phyloP scores from a whole-genome alignment of 2,329 filamentous ascomycete species.

The Ophiocordyceps sinensis region DNA sequence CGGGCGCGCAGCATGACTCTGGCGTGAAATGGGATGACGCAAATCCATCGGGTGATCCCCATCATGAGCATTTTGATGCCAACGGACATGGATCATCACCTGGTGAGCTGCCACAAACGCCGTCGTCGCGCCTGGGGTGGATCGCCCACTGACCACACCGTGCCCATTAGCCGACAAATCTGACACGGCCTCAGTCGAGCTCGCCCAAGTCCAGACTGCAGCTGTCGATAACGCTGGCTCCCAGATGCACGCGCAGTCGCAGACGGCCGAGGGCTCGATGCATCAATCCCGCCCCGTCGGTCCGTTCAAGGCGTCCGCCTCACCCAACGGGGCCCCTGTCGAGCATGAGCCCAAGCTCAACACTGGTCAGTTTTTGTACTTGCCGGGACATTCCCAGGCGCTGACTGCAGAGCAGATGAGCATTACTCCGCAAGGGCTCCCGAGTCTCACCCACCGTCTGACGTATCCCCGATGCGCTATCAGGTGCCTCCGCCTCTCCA shows the following conservation, averaged over 20 bases:
- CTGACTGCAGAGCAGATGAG: constrained; percentile 6
- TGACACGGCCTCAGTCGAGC: neutral
- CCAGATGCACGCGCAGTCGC: neutral
- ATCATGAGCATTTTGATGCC: neutral
- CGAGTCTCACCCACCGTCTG: constrained; percentile 14
- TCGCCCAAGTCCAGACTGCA: neutral
- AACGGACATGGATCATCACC: neutral
- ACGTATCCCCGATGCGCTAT: constrained; percentile 21
- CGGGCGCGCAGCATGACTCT: neutral
- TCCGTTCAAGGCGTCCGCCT: constrained; percentile 2
- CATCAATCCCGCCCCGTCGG: neutral
- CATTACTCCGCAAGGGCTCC: constrained; percentile 4
- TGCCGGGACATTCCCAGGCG: neutral
- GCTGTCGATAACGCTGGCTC: neutral
- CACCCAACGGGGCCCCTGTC: neutral
- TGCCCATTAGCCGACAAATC: neutral
- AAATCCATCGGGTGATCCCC: neutral
- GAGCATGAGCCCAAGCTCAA: constrained; percentile 4
- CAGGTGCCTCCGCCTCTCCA: constrained; percentile 30
- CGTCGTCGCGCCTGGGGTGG: neutral
- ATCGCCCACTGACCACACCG: neutral
- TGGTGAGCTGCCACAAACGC: constrained; percentile 1
- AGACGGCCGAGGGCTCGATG: neutral
- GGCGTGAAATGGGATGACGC: neutral
- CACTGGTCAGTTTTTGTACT: constrained; percentile 4